These are phyloP conservation scores for Globisporangium takayamanum DNA, from an alignment of 352 stramenopile genomes.

Conservation along the genomic window DNA sequence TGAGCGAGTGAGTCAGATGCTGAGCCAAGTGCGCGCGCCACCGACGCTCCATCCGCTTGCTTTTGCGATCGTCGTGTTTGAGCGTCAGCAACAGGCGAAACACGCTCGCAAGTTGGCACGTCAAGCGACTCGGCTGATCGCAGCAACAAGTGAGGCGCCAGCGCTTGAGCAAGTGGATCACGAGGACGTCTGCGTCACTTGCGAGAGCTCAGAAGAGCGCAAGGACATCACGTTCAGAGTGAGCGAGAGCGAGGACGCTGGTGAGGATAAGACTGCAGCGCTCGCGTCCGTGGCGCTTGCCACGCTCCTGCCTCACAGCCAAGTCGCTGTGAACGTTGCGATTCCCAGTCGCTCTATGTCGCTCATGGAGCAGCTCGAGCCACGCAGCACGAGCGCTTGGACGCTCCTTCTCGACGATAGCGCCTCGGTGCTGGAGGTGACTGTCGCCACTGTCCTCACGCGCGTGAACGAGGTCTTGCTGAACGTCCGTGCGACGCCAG, in stretches of 20 bases:
- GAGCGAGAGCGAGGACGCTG: no score
- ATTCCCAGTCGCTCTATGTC: no score
- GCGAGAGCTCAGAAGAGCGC: no score
- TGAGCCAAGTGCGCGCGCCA: neutral
- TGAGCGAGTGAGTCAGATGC: neutral
- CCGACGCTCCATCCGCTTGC: constrained; percentile 4
- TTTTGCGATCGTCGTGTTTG: constrained; percentile 1
- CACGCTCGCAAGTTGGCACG: neutral
- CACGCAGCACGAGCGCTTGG: neutral
- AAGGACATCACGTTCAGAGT: no score
- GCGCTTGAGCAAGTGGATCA: neutral
- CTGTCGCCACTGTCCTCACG: neutral
- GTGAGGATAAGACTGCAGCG: no score
- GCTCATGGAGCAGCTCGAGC: neutral
- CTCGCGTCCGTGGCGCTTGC: no score
- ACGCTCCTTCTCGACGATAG: neutral
- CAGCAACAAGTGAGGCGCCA: neutral
- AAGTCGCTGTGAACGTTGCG: no score
- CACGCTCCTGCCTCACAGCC: no score
- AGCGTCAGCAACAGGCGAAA: neutral
- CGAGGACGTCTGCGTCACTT: neutral
- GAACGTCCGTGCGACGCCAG: neutral
- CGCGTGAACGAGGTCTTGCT: neutral
- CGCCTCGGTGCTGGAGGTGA: neutral
- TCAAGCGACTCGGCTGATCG: neutral